Evolutionary conservation across 257 asterid species (phyloP).

Genomic region (Schizonepeta tenuifolia): DNA sequence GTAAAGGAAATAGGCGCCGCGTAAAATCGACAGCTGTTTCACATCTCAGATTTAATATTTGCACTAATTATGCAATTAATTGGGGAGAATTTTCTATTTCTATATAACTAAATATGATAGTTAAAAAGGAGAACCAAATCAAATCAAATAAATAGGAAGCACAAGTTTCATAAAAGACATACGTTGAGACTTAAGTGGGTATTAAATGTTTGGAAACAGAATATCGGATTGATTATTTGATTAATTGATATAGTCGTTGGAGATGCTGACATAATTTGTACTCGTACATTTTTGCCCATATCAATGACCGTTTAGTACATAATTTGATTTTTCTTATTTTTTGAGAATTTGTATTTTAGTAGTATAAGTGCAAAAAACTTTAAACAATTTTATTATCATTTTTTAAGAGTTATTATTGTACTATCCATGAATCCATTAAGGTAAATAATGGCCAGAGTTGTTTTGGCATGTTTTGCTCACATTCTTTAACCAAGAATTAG

Average conservation of each 20-base stretch:
- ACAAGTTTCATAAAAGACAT: background rate
- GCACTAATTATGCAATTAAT: slow-evolving; percentile 28
- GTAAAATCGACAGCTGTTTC: slow-evolving; percentile 30
- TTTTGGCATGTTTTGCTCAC: background rate
- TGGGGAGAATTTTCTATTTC: background rate
- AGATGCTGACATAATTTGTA: background rate
- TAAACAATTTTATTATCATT: background rate
- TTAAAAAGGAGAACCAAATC: background rate
- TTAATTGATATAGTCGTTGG: slow-evolving; percentile 8
- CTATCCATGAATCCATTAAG: background rate
- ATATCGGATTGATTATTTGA: background rate
- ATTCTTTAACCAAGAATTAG: too few relatives aligned
- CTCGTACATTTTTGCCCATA: background rate
- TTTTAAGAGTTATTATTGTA: background rate
- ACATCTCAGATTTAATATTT: background rate
- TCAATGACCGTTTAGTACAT: background rate
- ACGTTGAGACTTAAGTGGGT: background rate
- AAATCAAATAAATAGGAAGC: background rate
- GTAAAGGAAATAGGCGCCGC: slow-evolving; percentile 26
- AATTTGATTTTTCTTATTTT: too few relatives aligned
- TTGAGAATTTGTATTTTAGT: too few relatives aligned
- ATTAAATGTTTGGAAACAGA: background rate
- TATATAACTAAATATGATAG: background rate
- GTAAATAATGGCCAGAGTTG: background rate
- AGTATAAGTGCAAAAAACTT: too few relatives aligned